A percentile compares a stretch with the other conserved stretches of the same genome.
phyloP scores from a whole-genome alignment of 2,329 filamentous ascomycete species.

The Phymatotrichopsis omnivora region DNA sequence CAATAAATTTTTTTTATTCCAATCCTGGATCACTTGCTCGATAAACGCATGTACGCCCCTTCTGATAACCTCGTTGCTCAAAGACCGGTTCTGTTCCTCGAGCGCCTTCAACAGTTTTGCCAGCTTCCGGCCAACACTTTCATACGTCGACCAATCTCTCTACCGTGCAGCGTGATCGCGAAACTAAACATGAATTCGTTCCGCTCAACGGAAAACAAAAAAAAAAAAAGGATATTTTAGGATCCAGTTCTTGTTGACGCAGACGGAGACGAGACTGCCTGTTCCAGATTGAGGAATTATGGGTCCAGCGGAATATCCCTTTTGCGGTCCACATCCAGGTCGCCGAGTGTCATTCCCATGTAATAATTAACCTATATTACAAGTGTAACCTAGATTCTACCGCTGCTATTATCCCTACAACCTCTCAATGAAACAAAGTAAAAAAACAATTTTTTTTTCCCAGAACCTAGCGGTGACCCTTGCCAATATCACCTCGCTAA shows the following conservation, averaged over 20 bases:
- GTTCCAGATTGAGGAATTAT: slow-evolving; percentile 90
- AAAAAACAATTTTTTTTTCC: too few relatives aligned
- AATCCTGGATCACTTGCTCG: slow-evolving; percentile 69
- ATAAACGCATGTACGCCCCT: slow-evolving; percentile 65
- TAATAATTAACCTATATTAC: too few relatives aligned
- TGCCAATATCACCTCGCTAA: too few relatives aligned
- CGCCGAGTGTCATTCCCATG: too few relatives aligned
- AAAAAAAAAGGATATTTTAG: slow-evolving; percentile 86
- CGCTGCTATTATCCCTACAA: too few relatives aligned
- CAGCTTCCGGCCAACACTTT: slow-evolving; percentile 74
- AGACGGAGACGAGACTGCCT: slow-evolving; percentile 73
- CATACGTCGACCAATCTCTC: slow-evolving; percentile 65
- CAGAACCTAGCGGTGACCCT: too few relatives aligned
- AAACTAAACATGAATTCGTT: slow-evolving; percentile 99
- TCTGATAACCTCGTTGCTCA: slow-evolving; percentile 49
- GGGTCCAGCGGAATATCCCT: too few relatives aligned
- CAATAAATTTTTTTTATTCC: slow-evolving; percentile 97
- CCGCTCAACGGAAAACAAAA: slow-evolving; percentile 65
- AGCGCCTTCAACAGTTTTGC: slow-evolving; percentile 77
- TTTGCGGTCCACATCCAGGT: too few relatives aligned
- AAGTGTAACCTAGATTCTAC: too few relatives aligned
- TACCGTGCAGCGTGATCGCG: slow-evolving; percentile 64
- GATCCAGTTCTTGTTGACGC: slow-evolving; percentile 64
- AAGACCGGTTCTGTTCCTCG: slow-evolving; percentile 80
- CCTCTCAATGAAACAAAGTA: too few relatives aligned